These are phyloP conservation scores for Bruguiera parviflora DNA, from an alignment of 345 rosid species.

Conservation along the genomic window DNA sequence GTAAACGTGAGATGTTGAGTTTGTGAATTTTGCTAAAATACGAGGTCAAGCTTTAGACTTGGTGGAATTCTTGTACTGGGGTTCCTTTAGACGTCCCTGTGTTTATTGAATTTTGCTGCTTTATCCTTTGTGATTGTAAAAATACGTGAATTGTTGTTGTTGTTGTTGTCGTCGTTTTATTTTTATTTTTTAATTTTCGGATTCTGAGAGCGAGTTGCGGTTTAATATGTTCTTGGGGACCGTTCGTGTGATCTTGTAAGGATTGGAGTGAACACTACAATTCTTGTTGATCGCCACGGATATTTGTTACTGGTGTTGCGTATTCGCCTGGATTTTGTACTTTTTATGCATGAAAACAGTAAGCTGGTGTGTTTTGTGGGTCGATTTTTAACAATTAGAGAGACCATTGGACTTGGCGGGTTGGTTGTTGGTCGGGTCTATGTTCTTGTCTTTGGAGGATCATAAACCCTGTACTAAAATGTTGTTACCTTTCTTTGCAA, in stretches of 20 bases:
- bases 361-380: neutral
- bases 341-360: too few relatives aligned
- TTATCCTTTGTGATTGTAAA: neutral
- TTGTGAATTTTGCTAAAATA: neutral
- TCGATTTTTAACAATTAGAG: neutral
- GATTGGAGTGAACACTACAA: too few relatives aligned
- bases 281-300: too few relatives aligned
- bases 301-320: too few relatives aligned
- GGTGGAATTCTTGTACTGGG: neutral
- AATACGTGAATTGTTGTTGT: neutral
- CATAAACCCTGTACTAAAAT: neutral
- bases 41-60: neutral
- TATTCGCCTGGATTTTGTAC: too few relatives aligned
- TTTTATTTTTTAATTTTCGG: too few relatives aligned
- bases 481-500: neutral
- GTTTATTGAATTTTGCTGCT: neutral
- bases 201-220: too few relatives aligned
- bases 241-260: too few relatives aligned
- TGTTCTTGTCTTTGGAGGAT: neutral
- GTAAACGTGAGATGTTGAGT: neutral
- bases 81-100: neutral
- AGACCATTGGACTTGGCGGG: neutral
- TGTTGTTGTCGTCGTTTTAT: too few relatives aligned
- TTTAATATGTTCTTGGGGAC: too few relatives aligned
- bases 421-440: neutral